Evolutionary conservation across 1,139 yeast genomes (phyloP).

Genomic region (Diutina catenulata): DNA sequence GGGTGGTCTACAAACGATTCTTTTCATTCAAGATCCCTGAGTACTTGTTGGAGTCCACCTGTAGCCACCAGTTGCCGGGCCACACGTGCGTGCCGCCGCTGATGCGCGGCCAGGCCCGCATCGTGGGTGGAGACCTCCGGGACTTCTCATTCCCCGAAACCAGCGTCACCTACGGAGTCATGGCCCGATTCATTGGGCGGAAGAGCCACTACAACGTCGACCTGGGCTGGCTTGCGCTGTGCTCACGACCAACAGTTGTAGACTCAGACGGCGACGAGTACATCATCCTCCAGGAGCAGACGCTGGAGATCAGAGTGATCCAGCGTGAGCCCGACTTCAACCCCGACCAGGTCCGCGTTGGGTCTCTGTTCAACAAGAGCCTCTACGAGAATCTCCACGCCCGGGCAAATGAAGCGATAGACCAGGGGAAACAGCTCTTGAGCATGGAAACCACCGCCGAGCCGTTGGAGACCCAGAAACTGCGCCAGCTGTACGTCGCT

Average conservation of each 20-base stretch:
- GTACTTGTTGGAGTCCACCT: constrained; percentile 13
- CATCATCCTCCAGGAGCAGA: constrained; percentile 25
- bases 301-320: constrained; percentile 19
- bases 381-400: constrained; percentile 18
- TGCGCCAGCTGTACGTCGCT: constrained; percentile 3
- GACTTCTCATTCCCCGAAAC: constrained; percentile 13
- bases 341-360: constrained; percentile 6
- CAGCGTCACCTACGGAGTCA: constrained; percentile 12
- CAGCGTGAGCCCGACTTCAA: constrained; percentile 12
- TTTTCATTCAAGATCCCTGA: constrained; percentile 16
- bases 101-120: constrained; percentile 9
- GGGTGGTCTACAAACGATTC: constrained; percentile 9
- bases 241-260: no score
- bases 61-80: constrained; percentile 11
- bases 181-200: constrained; percentile 15
- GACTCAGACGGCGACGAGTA: constrained; percentile 31
- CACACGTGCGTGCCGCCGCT: constrained; percentile 16
- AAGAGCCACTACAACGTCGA: constrained; percentile 15
- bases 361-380: constrained; percentile 9
- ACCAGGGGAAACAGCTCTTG: constrained; percentile 14
- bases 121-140: constrained; percentile 5
- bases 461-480: constrained; percentile 1
- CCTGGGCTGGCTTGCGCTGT: constrained; percentile 13
- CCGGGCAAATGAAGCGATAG: constrained; percentile 19
- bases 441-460: constrained; percentile 7